Conservation (phyloP, 1,284 basidiomycete genomes). For the Austroboletus niveus region DNA sequence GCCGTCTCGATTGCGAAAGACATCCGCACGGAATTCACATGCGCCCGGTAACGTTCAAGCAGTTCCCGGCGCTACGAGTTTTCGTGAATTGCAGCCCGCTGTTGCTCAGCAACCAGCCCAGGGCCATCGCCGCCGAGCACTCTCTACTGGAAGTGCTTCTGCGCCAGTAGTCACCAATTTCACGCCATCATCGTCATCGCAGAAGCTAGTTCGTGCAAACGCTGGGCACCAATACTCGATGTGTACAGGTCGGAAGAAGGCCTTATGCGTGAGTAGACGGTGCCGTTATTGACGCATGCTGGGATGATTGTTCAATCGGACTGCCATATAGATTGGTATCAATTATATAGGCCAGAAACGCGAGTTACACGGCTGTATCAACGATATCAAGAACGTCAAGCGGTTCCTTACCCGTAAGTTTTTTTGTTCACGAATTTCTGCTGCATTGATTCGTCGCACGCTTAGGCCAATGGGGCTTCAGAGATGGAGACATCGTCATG, state of each 20-base stretch:
- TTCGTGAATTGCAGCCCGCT: slow-evolving; percentile 1
- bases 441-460: not conserved
- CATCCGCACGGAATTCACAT: slow-evolving; percentile 6
- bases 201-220: slow-evolving; percentile 1
- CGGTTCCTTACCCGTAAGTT: slow-evolving; percentile 67
- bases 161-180: slow-evolving; percentile 2
- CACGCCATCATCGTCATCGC: slow-evolving; percentile 1
- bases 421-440: not conserved
- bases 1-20: slow-evolving; percentile 11
- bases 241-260: slow-evolving; percentile 70
- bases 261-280: slow-evolving; percentile 58
- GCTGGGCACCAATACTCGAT: slow-evolving; percentile 53
- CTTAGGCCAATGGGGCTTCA: slow-evolving; percentile 62
- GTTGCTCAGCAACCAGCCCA: slow-evolving; percentile 7
- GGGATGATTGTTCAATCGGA: not conserved
- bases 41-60: not conserved
- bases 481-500: slow-evolving; percentile 70
- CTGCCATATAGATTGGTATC: slow-evolving; percentile 57
- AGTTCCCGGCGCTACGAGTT: slow-evolving; percentile 2
- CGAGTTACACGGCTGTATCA: slow-evolving; percentile 76
- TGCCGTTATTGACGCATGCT: not conserved
- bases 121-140: slow-evolving; percentile 19
- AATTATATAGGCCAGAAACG: slow-evolving; percentile 70
- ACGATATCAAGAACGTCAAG: slow-evolving; percentile 74
- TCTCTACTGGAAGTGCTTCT: slow-evolving; percentile 19